Percentiles rank a stretch among this genome's conserved stretches.
Evolutionary conservation across 2,329 filamentous ascomycete genomes (phyloP).

Genomic region (Fusarium tricinctum): DNA sequence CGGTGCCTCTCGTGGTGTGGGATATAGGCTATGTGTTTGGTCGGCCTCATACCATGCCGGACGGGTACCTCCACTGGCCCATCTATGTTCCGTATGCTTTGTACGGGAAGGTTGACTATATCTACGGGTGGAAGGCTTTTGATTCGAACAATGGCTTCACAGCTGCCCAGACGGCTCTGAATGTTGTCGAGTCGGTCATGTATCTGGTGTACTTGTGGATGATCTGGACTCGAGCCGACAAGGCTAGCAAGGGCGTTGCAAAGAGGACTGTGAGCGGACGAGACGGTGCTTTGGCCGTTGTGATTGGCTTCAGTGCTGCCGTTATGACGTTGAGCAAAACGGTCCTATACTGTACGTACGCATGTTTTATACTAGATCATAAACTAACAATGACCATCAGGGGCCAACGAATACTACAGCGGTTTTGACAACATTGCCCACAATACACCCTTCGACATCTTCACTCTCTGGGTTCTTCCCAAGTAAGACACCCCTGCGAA

Average conservation of each 20-base stretch:
- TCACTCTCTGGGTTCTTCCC: slow-evolving; percentile 70
- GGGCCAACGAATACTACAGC: slow-evolving; percentile 69
- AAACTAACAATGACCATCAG: slow-evolving; percentile 50
- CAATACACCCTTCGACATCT: slow-evolving; percentile 61
- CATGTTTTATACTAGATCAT: rapidly evolving
- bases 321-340: slow-evolving; percentile 75
- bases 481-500: slow-evolving; percentile 60
- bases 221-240: slow-evolving; percentile 50
- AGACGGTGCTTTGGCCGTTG: slow-evolving; percentile 60
- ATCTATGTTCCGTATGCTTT: slow-evolving; percentile 84
- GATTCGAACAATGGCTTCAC: slow-evolving; percentile 80
- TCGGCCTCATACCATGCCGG: slow-evolving; percentile 85
- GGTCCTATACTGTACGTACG: slow-evolving; percentile 69
- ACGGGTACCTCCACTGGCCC: slow-evolving; percentile 78
- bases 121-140: slow-evolving; percentile 84
- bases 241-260: slow-evolving; percentile 33
- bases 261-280: slow-evolving; percentile 58
- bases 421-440: slow-evolving; percentile 71
- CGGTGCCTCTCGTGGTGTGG: slow-evolving; percentile 84
- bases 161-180: slow-evolving; percentile 78
- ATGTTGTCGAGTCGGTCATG: slow-evolving; percentile 75
- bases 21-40: slow-evolving; percentile 84
- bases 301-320: slow-evolving; percentile 66
- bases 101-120: slow-evolving; percentile 83
- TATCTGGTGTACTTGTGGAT: slow-evolving; percentile 70